Base-by-base conservation (phyloP, 202 grass and related monocot genomes). In the Panicum hallii region DNA sequence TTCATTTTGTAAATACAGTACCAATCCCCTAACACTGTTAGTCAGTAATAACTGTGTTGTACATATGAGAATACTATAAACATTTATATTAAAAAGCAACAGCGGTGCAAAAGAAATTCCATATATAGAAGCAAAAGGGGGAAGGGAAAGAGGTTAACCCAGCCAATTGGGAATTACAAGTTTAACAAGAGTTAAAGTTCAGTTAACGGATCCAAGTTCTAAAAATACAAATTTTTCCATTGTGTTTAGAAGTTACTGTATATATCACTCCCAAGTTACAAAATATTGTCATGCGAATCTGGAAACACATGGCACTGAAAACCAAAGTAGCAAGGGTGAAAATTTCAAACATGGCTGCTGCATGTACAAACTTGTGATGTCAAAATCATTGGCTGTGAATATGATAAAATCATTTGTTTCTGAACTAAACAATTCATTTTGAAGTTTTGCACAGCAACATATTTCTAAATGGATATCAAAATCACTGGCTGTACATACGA, bases 351-450 rank as follows among this genome's bases (percentile, higher is more conserved):
- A 13, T 30, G 44, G 45, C 46, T 30, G 44, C 13, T 14, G 20
- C 4, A n/a, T 71, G 13, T 48, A 48, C 0, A 26, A 71, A 42
- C 36, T 58, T 76, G 34, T 15, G 5, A 76, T 76, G 20, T 60
- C 19, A 42, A 76, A 57, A 77, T 52, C 26, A 17, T 43, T 13
- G 20, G 50, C 9, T 80, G 19, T 23, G 26, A 43, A 26, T 26
- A 69, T 79, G n/a, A 26, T 55, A 65, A 55, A 54, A 4, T 2
- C 19, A 67, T 67, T 53, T 79, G 61, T 50, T 67, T 70, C n/a
- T 47, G 16, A 67, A 67, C 63, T 7, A 68, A 68, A 44, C 36
- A 22, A 22, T 68, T 44, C 9, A 70, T 62, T 78, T 72, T 34
- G n/a, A 53, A 63, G 2, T 43, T 79, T 47, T 50, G 6, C 5